Percentiles rank a stretch among this genome's conserved stretches.
Evolutionary conservation across 2,329 filamentous ascomycete species (phyloP).

Genomic region (Pseudogymnoascus sp.): DNA sequence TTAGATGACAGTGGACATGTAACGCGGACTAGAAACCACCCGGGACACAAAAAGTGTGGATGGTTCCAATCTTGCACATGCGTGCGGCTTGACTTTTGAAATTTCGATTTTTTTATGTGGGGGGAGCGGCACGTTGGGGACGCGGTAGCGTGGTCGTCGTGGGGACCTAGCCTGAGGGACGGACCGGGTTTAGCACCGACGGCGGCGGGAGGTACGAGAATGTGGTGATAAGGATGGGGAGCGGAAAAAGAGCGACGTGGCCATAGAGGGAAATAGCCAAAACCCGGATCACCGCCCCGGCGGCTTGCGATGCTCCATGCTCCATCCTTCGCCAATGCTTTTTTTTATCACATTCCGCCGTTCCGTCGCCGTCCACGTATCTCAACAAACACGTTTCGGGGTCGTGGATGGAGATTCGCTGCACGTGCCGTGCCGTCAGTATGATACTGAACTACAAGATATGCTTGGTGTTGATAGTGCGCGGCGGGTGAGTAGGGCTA

Average conservation of each 20-base stretch:
- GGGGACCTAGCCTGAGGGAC: not conserved
- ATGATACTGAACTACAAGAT: not conserved
- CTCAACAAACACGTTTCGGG: not conserved
- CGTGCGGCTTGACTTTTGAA: not conserved
- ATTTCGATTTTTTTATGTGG: not conserved
- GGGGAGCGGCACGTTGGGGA: not conserved
- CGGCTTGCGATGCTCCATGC: not conserved
- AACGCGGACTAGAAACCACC: not conserved
- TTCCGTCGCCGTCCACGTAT: not conserved
- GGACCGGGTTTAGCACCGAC: not conserved
- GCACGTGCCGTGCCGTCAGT: not conserved
- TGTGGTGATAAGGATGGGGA: not conserved
- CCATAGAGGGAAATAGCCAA: not conserved
- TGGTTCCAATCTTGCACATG: not conserved
- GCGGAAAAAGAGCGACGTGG: not conserved
- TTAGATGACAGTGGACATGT: not conserved
- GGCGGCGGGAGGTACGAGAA: not conserved
- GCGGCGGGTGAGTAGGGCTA: not conserved
- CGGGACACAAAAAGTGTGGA: not conserved
- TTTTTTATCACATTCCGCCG: not conserved
- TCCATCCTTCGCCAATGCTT: not conserved
- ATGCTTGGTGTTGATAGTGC: not conserved
- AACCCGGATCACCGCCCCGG: not conserved
- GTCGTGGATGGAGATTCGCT: not conserved
- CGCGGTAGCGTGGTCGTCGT: not conserved